Conservation (phyloP, 75 land plant genomes). For the Azolla pinnata region DNA sequence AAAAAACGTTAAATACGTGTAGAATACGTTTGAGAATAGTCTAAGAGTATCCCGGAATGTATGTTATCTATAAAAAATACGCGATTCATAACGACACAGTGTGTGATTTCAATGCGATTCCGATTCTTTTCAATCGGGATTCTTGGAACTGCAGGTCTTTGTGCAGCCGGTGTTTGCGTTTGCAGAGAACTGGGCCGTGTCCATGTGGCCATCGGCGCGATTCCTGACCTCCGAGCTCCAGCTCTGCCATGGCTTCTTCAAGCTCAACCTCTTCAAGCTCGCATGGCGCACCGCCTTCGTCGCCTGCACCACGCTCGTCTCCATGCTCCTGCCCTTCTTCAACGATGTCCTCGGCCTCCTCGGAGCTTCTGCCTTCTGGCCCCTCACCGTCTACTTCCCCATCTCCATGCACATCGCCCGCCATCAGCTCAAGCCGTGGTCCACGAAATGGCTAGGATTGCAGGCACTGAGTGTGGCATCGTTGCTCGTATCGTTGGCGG, state of each 20-base stretch:
- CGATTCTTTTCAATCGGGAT: not conserved
- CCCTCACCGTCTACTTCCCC: constrained; percentile 62
- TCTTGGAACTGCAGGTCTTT: constrained; percentile 22
- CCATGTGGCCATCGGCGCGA: constrained; percentile 11
- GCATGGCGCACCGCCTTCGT: constrained; percentile 55
- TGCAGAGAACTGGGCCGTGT: constrained; percentile 24
- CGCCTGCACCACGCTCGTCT: constrained; percentile 42
- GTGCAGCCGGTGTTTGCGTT: constrained; percentile 46
- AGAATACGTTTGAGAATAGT: too few species aligned
- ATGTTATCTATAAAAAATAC: not conserved
- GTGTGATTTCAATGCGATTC: not conserved
- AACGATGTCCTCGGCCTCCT: constrained; percentile 62
- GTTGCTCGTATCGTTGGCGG: constrained; percentile 51
- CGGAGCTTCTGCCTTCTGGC: constrained; percentile 63
- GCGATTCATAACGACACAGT: not conserved
- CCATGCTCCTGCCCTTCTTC: constrained; percentile 75
- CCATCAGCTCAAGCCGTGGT: constrained; percentile 37
- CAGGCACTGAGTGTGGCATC: constrained; percentile 42
- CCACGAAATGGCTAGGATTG: constrained; percentile 37
- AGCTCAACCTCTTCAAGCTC: constrained; percentile 43
- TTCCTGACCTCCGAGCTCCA: constrained; percentile 24
- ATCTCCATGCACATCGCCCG: constrained; percentile 57
- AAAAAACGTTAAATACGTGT: too few species aligned
- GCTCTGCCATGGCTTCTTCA: constrained; percentile 23
- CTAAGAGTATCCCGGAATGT: too few species aligned